Conservation (phyloP, 78 protist genomes). For the Monosiga brevicollis region DNA sequence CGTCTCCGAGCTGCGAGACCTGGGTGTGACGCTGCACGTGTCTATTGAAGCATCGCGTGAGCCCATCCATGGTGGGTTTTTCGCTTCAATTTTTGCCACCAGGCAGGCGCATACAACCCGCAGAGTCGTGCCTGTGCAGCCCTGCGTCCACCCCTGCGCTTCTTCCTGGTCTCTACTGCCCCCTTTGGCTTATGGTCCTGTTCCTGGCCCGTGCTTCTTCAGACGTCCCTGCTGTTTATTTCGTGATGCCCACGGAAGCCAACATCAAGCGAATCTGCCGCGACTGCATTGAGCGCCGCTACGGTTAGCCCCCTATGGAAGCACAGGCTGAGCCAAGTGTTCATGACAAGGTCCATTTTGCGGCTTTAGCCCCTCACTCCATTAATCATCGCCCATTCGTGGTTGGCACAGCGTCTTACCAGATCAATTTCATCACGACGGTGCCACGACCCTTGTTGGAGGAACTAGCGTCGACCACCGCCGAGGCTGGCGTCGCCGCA, state of each 20-base stretch:
- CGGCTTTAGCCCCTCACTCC: background rate
- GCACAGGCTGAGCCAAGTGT: background rate
- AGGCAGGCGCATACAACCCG: no score
- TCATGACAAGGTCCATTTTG: no score
- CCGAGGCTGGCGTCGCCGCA: slow-evolving; percentile 42
- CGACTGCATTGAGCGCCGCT: background rate
- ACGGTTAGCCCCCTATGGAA: background rate
- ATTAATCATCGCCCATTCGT: background rate
- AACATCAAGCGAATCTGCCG: slow-evolving; percentile 56
- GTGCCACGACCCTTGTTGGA: slow-evolving; percentile 60
- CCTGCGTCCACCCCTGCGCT: no score
- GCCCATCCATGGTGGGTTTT: no score
- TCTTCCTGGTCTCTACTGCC: no score
- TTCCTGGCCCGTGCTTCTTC: no score
- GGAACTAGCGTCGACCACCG: slow-evolving; percentile 48
- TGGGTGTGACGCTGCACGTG: slow-evolving; percentile 73
- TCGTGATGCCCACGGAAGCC: slow-evolving; percentile 69
- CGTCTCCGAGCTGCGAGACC: slow-evolving; percentile 66
- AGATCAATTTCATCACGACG: slow-evolving; percentile 69
- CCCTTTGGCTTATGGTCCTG: no score
- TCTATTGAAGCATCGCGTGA: no score
- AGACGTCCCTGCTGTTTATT: slow-evolving; percentile 89
- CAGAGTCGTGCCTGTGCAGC: no score
- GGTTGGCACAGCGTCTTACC: slow-evolving; percentile 1
- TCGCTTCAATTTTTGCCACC: no score